Base-by-base conservation (phyloP, 495 filamentous ascomycete genomes). In the Jackrogersella minutella region DNA sequence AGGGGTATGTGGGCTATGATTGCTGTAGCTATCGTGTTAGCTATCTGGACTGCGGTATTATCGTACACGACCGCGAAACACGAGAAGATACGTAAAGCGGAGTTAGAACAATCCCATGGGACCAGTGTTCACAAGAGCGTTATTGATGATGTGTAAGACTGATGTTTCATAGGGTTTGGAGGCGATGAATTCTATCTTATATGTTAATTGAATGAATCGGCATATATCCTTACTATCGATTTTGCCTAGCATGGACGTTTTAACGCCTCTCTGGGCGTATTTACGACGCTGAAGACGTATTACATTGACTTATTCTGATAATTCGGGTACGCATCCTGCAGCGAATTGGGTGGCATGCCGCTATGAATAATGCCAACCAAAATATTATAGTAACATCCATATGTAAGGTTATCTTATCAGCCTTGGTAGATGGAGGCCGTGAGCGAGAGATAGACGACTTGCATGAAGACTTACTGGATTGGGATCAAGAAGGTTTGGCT, bases 1-100 rank as follows among this genome's bases (percentile, higher is more conserved):
- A 73, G 73, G 53, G 84, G 85, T 2, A 86, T 86, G 84, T 86
- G 82, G 77, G 82, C 85, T 37, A 86, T 87, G 84, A 83, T 86
- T 47, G 81, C 74, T 4, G 79, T 77, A 13, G 85, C 80, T 30
- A 77, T 85, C 59, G 81, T 82, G 2, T 52, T 87, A 49, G 78
- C 67, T 0, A 46, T 82, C 0, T 86, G 84, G 84, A 85, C 84
- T 11, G 81, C 65, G 10, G 74, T 73, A 0, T 65, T 87, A 50
- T 71, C 80, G 9, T 82, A 73, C 37, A 60, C 77, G 64, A 78
- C 74, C 3, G 54, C 24, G 1, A 73, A 74, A 17, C 66, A 73
- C 16, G 77, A 78, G 62, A 77, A 63, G 58, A 67, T 31, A 33
- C 64, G 72, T 2, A 70, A 62, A 43, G 61, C 64, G 26, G 69